Conservation (phyloP, 2,329 filamentous ascomycete species). For the Colletotrichum kahawae region DNA sequence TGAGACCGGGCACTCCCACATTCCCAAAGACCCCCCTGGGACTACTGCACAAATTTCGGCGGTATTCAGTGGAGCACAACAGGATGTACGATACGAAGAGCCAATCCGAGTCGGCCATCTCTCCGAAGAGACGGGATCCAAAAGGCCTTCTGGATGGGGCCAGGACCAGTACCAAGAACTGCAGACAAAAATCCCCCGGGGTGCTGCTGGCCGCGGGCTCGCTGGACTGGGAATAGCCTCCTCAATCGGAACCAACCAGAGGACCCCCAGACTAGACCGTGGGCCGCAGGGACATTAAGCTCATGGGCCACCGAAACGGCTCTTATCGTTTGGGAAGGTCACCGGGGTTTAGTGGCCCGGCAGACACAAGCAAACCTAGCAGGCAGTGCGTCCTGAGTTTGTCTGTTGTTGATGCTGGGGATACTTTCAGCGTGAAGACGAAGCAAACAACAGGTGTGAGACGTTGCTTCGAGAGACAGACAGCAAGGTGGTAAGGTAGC, state of each 20-base stretch:
- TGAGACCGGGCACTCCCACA: not conserved
- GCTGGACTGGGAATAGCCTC: constrained; percentile 6
- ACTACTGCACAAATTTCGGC: constrained; percentile 12
- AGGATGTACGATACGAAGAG: not conserved
- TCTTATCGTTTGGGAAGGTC: constrained; percentile 19
- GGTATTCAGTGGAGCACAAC: constrained; percentile 4
- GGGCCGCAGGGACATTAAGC: constrained; percentile 14
- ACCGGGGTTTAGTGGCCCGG: not conserved
- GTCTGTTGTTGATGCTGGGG: not conserved
- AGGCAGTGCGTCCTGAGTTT: not conserved
- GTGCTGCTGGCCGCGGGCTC: not conserved
- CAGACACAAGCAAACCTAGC: not conserved
- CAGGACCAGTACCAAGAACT: constrained; percentile 15
- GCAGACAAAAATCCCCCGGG: constrained; percentile 23
- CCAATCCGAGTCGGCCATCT: constrained; percentile 12
- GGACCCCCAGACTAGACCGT: not conserved
- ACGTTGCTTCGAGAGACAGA: not conserved
- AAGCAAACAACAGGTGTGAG: not conserved
- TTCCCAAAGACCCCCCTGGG: not conserved
- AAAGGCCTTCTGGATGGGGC: constrained; percentile 5
- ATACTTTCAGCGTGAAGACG: not conserved
- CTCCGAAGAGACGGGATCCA: not conserved
- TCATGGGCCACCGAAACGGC: constrained; percentile 14
- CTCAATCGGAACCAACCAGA: constrained; percentile 8
- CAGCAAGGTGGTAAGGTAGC: not conserved